Evolutionary conservation across 495 filamentous ascomycete genomes (phyloP), one percentile per base, ranked within the genome.

Genomic region (Aspergillus avenaceus): DNA sequence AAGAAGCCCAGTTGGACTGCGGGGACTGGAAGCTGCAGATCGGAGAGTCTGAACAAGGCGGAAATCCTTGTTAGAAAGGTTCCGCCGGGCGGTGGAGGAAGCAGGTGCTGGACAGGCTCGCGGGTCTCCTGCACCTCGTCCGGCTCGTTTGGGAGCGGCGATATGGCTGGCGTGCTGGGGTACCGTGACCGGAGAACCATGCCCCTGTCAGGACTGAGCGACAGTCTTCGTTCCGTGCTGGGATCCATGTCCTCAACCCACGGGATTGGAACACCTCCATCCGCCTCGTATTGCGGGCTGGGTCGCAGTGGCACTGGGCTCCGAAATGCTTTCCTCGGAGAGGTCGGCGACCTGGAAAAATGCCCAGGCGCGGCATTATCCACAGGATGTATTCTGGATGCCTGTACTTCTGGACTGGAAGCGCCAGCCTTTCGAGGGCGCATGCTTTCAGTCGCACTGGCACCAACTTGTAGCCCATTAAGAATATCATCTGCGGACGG

Each of bases 401-500:
- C 78, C 6, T 84, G 64, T 8, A 72, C 40, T 60, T 86, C 72
- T 57, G 78, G 54, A 49, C 70, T 52, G 21, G 73, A 52, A 61
- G 72, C 51, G 61, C 75, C 65, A 61, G 68, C 45, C 50, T 75
- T 72, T 50, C 71, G 65, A 61, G 69, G 68, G 59, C 77, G 66
- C 38, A 74, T 63, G 36, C 64, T 70, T 31, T 86, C 82, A 40
- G 83, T 82, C 24, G 81, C 63, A 40, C 72, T 81, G 28, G 72
- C 75, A n/a, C 88, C 85, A 25, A 77, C 85, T 52, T 85, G 86
- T 57, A 98, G 88, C 11, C 82, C 86, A 9, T 73, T 71, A n/a
- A 97, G 65, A 9, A 98, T 92, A 40, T 97, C 91, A 23, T 84
- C 89, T 5, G 95, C 91, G 40, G 82, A 88, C 0, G 93, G 93